These are phyloP conservation scores for Trichoderma guizhouense DNA, from an alignment of 2,329 filamentous ascomycete genomes.

Conservation along the genomic window DNA sequence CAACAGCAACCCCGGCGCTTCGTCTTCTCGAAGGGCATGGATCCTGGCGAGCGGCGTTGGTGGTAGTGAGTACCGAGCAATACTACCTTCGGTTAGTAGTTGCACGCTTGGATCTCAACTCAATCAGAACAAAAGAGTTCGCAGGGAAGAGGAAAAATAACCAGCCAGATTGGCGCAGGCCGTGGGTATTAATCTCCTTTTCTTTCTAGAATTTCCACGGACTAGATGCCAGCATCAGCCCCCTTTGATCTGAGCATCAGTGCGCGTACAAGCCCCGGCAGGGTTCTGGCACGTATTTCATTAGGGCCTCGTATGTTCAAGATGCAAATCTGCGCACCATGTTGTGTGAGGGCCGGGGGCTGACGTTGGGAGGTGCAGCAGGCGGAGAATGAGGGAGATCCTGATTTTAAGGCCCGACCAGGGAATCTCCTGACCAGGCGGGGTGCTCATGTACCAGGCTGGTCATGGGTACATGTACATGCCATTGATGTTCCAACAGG, in stretches of 20 bases:
- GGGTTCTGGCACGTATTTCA: neutral
- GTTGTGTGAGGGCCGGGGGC: neutral
- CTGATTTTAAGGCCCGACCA: slow-evolving; percentile 14
- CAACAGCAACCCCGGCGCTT: neutral
- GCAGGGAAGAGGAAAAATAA: neutral
- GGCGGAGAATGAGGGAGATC: slow-evolving; percentile 11
- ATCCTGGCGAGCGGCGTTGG: neutral
- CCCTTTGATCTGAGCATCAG: neutral
- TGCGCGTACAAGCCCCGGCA: neutral
- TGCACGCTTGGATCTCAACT: slow-evolving; percentile 10
- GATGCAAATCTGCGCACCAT: slow-evolving; percentile 17
- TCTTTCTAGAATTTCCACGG: neutral
- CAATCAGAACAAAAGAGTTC: neutral
- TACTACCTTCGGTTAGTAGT: neutral
- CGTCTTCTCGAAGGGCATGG: neutral
- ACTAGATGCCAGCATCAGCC: neutral
- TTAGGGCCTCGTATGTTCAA: neutral
- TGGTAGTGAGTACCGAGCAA: neutral
- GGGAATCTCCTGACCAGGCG: slow-evolving; percentile 5
- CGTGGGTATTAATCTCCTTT: slow-evolving; percentile 5
- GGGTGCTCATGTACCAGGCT: neutral
- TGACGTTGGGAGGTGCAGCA: neutral
- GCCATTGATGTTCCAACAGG: neutral
- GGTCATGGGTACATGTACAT: neutral
- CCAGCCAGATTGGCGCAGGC: slow-evolving; percentile 3